Base-by-base conservation (phyloP, 2,329 filamentous ascomycete genomes). In the Arthrinium phaeospermum region DNA sequence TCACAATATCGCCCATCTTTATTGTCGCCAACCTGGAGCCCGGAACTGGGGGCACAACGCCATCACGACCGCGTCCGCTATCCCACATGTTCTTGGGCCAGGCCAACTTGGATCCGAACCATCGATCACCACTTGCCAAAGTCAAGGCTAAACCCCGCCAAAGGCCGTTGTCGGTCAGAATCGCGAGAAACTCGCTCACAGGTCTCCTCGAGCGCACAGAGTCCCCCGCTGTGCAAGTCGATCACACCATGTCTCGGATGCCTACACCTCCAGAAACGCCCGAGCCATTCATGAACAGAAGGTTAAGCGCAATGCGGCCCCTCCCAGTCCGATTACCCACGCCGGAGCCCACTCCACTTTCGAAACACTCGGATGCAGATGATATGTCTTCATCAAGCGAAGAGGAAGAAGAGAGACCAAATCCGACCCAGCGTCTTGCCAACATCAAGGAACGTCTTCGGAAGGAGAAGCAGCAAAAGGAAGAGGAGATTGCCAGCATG, bases 131-230 rank as follows among this genome's bases (percentile, higher is more conserved):
- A 19, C 44, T 73, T 19, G 70, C 76, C 19, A 77, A 74, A 45
- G 73, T 77, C 46, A 75, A 72, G 67, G 64, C 73, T 1, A 74
- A 76, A 30, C 57, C 72, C 16, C 77, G 76, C 14, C 76, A 75
- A 24, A 76, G 74, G 64, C 71, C 76, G 12, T 57, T 72, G 51
- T 73, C 76, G 27, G 72, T 78, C 19, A 77, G 76, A 34, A 77
- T 79, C 1, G 73, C 76, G 30, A 75, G 76, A 44, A 79, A 77
- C 46, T 75, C 76, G 12, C 68, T 71, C 1, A 77, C 77, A 1
- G 76, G 77, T 3, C 74, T 71, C 34, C 75, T 76, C 64, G 57
- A 71, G 53, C 71, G 71, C 57, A 69, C 61, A 8, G 61, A 69
- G n/a, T 61, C 37, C 24, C 19, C 47, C 45, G 41, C 34, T 19